Evolutionary conservation across 495 filamentous ascomycete genomes (phyloP).

Genomic region (Neurospora sp.): DNA sequence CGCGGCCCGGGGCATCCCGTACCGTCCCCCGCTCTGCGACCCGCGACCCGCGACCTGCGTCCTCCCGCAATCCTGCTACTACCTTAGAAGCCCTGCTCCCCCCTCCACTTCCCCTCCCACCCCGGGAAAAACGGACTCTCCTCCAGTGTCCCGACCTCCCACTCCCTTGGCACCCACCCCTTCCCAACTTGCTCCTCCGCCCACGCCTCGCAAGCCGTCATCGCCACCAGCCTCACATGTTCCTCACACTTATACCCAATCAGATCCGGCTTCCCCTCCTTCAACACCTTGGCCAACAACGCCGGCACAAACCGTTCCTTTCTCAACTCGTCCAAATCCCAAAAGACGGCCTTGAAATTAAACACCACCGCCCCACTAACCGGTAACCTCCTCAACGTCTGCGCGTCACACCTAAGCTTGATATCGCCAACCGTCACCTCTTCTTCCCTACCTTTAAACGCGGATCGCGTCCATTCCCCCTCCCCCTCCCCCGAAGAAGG

Average conservation of each 20-base stretch:
- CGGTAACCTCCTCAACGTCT: conserved; percentile 75
- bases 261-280: conserved; percentile 60
- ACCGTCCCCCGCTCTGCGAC: too few relatives aligned
- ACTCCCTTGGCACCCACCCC: conserved; percentile 51
- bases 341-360: conserved; percentile 90
- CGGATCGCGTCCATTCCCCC: conserved; percentile 12
- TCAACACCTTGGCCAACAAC: conserved; percentile 56
- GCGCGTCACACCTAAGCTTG: conserved; percentile 82
- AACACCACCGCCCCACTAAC: conserved; percentile 68
- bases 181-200: conserved; percentile 57
- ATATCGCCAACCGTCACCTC: conserved; percentile 49
- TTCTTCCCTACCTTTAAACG: conserved; percentile 13
- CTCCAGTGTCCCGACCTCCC: conserved; percentile 68
- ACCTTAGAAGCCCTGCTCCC: conserved; percentile 54
- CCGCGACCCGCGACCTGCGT: too few relatives aligned
- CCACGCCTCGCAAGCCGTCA: conserved; percentile 61
- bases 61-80: too few relatives aligned
- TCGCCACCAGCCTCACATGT: conserved; percentile 67
- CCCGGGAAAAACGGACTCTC: conserved; percentile 74
- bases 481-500: neutral
- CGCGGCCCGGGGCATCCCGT: too few relatives aligned
- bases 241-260: conserved; percentile 83
- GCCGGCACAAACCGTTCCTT: conserved; percentile 67
- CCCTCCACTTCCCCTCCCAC: conserved; percentile 79
- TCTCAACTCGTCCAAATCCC: conserved; percentile 59